phyloP scores from a whole-genome alignment of 164 flowering plant genomes.

The Platanus orientalis region DNA sequence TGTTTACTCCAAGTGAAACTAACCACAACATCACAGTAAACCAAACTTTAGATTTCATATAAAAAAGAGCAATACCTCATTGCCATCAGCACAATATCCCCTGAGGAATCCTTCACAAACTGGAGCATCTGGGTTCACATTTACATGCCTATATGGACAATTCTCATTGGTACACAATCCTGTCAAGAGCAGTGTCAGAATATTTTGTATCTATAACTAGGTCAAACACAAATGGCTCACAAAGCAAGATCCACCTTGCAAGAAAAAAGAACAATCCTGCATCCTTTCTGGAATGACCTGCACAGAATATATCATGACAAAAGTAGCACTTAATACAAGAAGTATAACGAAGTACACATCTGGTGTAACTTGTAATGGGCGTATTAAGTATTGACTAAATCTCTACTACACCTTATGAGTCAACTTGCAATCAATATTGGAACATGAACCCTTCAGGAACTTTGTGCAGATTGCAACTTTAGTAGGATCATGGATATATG shows the following conservation, averaged over 20 bases:
- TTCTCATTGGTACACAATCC: slow-evolving; percentile 76
- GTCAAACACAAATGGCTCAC: background rate
- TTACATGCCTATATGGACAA: slow-evolving; percentile 94
- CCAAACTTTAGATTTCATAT: background rate
- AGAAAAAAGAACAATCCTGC: slow-evolving; percentile 93
- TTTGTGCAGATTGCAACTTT: slow-evolving; percentile 95
- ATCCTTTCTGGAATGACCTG: slow-evolving; percentile 98
- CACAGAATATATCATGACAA: slow-evolving; percentile 12
- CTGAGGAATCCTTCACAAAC: slow-evolving; percentile 85
- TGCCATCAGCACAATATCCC: slow-evolving; percentile 94
- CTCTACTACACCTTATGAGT: slow-evolving; percentile 84
- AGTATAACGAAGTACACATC: background rate
- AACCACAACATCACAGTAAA: no score
- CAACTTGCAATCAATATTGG: slow-evolving; percentile 65
- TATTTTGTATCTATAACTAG: background rate
- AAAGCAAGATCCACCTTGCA: slow-evolving; percentile 53
- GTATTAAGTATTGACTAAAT: background rate
- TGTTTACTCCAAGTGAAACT: no score
- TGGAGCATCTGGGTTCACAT: slow-evolving; percentile 75
- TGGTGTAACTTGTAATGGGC: background rate
- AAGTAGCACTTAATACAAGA: background rate
- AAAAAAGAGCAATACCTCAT: slow-evolving; percentile 64
- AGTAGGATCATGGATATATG: slow-evolving; percentile 86
- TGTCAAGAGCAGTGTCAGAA: slow-evolving; percentile 27
- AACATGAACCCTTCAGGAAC: slow-evolving; percentile 79